Evolutionary conservation across 1,284 basidiomycete genomes (phyloP).

Genomic region (Serendipita sp.): DNA sequence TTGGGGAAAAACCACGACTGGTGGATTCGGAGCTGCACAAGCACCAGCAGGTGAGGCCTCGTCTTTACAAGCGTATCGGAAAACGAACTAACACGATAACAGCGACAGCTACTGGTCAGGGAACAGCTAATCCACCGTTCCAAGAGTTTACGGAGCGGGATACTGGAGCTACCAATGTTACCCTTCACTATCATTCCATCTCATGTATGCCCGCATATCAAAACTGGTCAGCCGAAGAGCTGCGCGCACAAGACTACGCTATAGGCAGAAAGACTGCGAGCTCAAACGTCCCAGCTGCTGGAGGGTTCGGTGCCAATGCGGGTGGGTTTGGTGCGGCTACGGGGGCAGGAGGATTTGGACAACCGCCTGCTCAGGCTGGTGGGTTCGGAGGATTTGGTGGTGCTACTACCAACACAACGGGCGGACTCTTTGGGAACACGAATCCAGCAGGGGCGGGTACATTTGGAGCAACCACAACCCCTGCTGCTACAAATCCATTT

Average conservation of each 20-base stretch:
- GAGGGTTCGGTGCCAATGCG: conserved; percentile 26
- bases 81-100: conserved; percentile 1
- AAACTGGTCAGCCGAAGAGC: conserved; percentile 64
- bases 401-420: conserved; percentile 14
- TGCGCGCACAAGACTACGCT: conserved; percentile 58
- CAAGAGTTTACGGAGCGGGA: conserved; percentile 46
- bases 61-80: conserved; percentile 25
- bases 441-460: background rate
- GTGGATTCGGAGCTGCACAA: background rate
- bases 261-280: conserved; percentile 56
- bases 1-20: background rate
- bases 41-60: background rate
- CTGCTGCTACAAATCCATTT: conserved; percentile 19
- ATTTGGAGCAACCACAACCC: background rate
- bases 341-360: conserved; percentile 24
- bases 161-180: conserved; percentile 21
- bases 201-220: conserved; percentile 56
- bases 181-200: conserved; percentile 56
- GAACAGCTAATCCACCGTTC: conserved; percentile 47
- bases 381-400: conserved; percentile 21
- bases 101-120: conserved; percentile 18
- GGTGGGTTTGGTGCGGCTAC: conserved; percentile 13
- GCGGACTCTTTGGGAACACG: conserved; percentile 10
- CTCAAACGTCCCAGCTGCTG: conserved; percentile 17
- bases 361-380: conserved; percentile 18